Conservation (phyloP, 345 rosid genomes). For the Linum lewisii region DNA sequence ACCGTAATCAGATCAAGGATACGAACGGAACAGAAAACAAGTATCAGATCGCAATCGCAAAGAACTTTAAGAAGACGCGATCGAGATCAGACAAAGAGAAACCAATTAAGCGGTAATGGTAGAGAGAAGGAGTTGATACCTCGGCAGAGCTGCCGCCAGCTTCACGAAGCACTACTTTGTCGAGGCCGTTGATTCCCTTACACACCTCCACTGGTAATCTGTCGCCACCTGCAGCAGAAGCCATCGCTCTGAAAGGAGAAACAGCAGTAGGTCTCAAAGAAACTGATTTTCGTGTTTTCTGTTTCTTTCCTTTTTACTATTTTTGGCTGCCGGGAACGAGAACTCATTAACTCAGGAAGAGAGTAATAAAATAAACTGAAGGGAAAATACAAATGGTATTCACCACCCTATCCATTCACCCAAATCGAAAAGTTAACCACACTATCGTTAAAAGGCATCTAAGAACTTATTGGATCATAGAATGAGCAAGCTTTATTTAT, state of each 20-base stretch:
- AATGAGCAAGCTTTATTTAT: too few relatives aligned
- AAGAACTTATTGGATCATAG: too few relatives aligned
- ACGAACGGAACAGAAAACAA: neutral
- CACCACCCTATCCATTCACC: too few relatives aligned
- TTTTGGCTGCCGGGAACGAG: too few relatives aligned
- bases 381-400: too few relatives aligned
- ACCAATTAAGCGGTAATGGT: neutral
- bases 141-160: conserved; percentile 61
- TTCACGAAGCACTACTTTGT: conserved; percentile 65
- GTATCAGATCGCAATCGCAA: neutral
- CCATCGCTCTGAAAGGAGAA: neutral
- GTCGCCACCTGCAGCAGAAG: neutral
- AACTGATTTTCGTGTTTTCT: too few relatives aligned
- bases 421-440: too few relatives aligned
- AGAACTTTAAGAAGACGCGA: neutral
- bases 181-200: conserved; percentile 69
- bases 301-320: too few relatives aligned
- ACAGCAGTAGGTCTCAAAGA: too few relatives aligned
- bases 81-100: neutral
- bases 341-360: too few relatives aligned
- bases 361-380: too few relatives aligned
- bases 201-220: conserved; percentile 29
- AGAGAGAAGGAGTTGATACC: conserved; percentile 28
- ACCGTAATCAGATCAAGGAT: neutral
- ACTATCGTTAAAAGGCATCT: too few relatives aligned